Percentiles rank a stretch among this genome's conserved stretches.
Conservation (phyloP, 805 yeast species). For the Yamadazyma phyllophila region DNA sequence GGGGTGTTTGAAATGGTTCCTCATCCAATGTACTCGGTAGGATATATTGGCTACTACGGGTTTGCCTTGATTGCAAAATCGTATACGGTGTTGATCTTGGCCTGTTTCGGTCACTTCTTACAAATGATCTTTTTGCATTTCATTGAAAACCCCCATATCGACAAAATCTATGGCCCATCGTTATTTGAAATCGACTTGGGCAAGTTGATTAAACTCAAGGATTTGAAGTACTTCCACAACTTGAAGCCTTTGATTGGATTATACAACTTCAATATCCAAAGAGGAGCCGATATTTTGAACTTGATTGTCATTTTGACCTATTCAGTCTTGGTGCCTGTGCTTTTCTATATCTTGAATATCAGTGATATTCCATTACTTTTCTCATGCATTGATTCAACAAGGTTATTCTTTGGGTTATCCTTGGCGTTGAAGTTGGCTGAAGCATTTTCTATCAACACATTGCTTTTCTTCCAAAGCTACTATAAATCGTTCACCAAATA, state of each 20-base stretch:
- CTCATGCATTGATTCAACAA: slow-evolving; percentile 18
- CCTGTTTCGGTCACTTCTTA: slow-evolving; percentile 70
- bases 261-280: slow-evolving; percentile 58
- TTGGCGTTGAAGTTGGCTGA: slow-evolving; percentile 49
- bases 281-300: slow-evolving; percentile 62
- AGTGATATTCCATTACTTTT: slow-evolving; percentile 8
- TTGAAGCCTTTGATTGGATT: slow-evolving; percentile 56
- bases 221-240: slow-evolving; percentile 42
- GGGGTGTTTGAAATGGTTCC: slow-evolving; percentile 90
- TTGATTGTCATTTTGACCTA: slow-evolving; percentile 41
- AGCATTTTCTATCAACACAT: slow-evolving; percentile 46
- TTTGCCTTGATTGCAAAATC: slow-evolving; percentile 75
- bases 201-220: slow-evolving; percentile 46
- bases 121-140: slow-evolving; percentile 73
- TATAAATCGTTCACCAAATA: slow-evolving; percentile 62
- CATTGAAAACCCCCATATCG: slow-evolving; percentile 86
- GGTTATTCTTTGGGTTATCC: slow-evolving; percentile 38
- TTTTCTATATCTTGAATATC: slow-evolving; percentile 23
- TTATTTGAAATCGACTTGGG: slow-evolving; percentile 35
- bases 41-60: slow-evolving; percentile 85
- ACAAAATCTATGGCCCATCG: slow-evolving; percentile 65
- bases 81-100: slow-evolving; percentile 64
- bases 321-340: slow-evolving; percentile 42
- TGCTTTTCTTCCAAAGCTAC: slow-evolving; percentile 59
- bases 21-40: slow-evolving; percentile 90